Conservation (phyloP, 2,329 filamentous ascomycete genomes). For the Trichophaea hybrida region DNA sequence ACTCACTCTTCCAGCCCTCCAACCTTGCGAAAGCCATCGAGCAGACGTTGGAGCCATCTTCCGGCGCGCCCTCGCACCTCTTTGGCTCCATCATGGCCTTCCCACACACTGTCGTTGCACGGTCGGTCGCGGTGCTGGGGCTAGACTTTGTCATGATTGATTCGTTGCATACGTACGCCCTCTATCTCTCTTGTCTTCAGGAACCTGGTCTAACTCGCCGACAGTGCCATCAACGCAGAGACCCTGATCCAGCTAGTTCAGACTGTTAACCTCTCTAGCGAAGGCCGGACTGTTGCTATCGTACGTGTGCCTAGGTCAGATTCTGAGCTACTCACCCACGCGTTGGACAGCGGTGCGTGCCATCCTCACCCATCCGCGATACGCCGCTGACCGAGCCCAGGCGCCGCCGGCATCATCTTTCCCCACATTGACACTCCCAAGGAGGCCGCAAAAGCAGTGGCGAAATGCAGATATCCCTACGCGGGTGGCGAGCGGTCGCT, state of each 20-base stretch:
- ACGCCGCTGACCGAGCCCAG: neutral
- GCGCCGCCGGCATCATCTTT: neutral
- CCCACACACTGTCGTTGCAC: constrained; percentile 1
- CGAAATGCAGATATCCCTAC: neutral
- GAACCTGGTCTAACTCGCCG: neutral
- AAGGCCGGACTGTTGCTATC: neutral
- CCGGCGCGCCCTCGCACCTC: neutral
- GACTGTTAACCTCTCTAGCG: neutral
- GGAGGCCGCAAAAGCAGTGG: neutral
- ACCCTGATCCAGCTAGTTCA: constrained; percentile 1
- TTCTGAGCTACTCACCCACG: neutral
- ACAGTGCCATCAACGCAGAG: constrained; percentile 2
- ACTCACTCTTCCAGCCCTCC: constrained; percentile 1
- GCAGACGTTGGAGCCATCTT: neutral
- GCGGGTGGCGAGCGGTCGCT: neutral
- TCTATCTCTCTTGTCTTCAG: neutral
- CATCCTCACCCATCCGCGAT: neutral
- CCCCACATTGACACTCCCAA: neutral
- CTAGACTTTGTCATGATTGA: constrained; percentile 2
- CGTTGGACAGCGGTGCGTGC: neutral
- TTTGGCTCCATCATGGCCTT: constrained; percentile 1
- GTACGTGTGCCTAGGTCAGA: neutral
- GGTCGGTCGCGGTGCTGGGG: neutral
- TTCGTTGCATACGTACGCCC: neutral
- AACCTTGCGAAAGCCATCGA: constrained; percentile 2